A percentile compares a stretch with the other conserved stretches of the same genome.
Conservation (phyloP, 352 stramenopile genomes). For the Phytophthora pini region DNA sequence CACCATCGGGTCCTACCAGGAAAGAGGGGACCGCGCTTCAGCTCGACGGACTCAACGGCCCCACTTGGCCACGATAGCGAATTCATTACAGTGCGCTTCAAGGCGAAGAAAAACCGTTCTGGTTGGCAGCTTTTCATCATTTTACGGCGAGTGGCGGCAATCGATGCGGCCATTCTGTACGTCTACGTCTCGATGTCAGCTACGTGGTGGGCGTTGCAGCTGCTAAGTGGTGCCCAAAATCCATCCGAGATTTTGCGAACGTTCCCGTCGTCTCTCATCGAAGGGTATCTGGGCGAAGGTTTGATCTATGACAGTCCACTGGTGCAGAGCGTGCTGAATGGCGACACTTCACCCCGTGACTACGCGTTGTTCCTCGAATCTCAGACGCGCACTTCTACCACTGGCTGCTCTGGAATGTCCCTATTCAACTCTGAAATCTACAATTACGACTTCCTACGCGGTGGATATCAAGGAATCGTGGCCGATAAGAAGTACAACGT, state of each 20-base stretch:
- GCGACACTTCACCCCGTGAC: conserved; percentile 31
- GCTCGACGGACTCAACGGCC: no score
- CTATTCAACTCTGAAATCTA: conserved; percentile 26
- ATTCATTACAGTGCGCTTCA: background rate
- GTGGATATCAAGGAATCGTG: conserved; percentile 28
- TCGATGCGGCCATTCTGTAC: background rate
- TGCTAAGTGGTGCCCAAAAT: background rate
- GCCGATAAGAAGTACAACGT: conserved; percentile 41
- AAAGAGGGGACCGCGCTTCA: no score
- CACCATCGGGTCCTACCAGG: no score
- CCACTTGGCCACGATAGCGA: background rate
- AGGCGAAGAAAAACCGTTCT: background rate
- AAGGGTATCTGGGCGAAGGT: background rate
- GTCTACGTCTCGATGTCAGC: background rate
- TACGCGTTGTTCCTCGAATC: conserved; percentile 19
- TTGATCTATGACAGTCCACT: conserved; percentile 4
- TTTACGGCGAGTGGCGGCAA: background rate
- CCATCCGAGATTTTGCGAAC: background rate
- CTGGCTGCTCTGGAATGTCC: conserved; percentile 9
- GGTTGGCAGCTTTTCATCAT: background rate
- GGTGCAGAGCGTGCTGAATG: conserved; percentile 16
- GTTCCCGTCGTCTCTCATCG: background rate
- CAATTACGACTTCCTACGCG: conserved; percentile 33
- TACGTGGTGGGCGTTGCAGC: background rate
- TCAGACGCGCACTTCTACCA: conserved; percentile 2